Base-by-base conservation (phyloP, 345 rosid genomes). In the Gynandropsis gynandra region DNA sequence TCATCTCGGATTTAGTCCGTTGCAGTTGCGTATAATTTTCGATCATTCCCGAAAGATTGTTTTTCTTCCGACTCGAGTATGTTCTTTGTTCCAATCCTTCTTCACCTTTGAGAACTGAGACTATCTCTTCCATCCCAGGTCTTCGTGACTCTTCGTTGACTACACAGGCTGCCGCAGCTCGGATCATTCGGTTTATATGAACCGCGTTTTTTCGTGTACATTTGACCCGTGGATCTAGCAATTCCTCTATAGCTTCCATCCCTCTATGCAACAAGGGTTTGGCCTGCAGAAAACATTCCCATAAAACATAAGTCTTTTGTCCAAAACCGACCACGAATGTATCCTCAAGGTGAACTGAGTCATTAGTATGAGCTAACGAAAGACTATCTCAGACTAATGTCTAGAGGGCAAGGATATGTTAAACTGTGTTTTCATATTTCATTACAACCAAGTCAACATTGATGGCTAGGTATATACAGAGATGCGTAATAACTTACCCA, bases 151-250 rank as follows among this genome's bases (percentile, higher is more conserved):
- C 98, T 66, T 90, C 96, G 3, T 48, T 74, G 54, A 49, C 77
- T 67, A 79, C 43, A 57, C 89, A 87, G 6, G 80, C 89, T 12
- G 81, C 76, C 16, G 96, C 95, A 50, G 89, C 96, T 64, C 73
- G 76, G 46, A 80, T 82, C 85, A 73, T 79, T 53, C 73, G 71
- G 7, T 74, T 63, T 29, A 90, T 77, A 58, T 64, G 76, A 47
- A 33, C 45, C 16, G 73, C 55, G 40, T 74, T 74, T 66, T 61
- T 77, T 8, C 39, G 53, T 18, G 69, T 63, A 42, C 68, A 66
- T 41, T 53, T 66, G 15, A 83, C 59, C 38, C 55, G 62, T 1
- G 90, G 86, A 75, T 92, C 98, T 3, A 76, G 78, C 69, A 92
- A 39, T 63, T 84, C 89, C 47, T 76, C 79, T 13, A 76, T 66